phyloP scores from a whole-genome alignment of 805 yeast species.

The Saturnispora zaruensis region DNA sequence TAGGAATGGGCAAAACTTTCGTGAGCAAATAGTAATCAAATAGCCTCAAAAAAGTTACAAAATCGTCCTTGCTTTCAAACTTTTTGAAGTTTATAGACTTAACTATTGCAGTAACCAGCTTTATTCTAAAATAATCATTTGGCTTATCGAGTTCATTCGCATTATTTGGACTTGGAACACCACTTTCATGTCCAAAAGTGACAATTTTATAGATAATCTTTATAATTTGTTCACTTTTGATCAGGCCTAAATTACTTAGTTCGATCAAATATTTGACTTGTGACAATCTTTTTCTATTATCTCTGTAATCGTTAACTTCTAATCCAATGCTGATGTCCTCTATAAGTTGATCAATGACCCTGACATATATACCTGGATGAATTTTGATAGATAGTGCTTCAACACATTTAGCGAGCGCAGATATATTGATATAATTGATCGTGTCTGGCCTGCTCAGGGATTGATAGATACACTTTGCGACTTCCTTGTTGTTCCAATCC shows the following conservation, averaged over 20 bases:
- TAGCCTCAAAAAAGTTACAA: conserved; percentile 40
- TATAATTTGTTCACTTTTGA: conserved; percentile 38
- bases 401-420: conserved; percentile 41
- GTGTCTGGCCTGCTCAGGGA: conserved; percentile 54
- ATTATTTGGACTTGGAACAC: conserved; percentile 41
- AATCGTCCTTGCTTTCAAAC: conserved; percentile 17
- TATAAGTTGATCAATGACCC: conserved; percentile 50
- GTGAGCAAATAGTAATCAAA: conserved; percentile 66
- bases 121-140: conserved; percentile 64
- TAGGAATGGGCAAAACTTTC: conserved; percentile 53
- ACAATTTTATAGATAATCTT: conserved; percentile 49
- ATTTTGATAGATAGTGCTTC: conserved; percentile 25
- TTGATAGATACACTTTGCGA: conserved; percentile 23
- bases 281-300: conserved; percentile 53
- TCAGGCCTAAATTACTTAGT: conserved; percentile 39
- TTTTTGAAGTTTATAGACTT: conserved; percentile 18
- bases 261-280: conserved; percentile 53
- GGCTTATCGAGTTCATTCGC: conserved; percentile 47
- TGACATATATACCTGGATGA: conserved; percentile 21
- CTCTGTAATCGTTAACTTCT: conserved; percentile 52
- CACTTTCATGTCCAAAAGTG: conserved; percentile 56
- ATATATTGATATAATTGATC: conserved; percentile 49
- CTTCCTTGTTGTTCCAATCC: conserved; percentile 38
- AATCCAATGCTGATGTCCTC: conserved; percentile 61
- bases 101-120: conserved; percentile 40